Conservation (phyloP, 1,284 basidiomycete genomes). For the Amylostereum chailletii region DNA sequence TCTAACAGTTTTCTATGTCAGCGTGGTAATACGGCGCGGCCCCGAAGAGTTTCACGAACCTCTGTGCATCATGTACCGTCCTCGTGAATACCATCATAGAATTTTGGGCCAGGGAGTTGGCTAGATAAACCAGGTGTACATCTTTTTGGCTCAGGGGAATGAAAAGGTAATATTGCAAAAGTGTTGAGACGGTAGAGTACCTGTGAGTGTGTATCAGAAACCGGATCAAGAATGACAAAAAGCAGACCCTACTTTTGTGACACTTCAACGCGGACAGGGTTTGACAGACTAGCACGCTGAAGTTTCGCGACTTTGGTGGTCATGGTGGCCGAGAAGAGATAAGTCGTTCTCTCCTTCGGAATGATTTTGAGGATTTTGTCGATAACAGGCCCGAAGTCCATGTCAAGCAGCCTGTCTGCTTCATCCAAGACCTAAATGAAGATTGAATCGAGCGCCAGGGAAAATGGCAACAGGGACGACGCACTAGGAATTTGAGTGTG, state of each 20-base stretch:
- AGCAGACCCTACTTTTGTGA: conserved; percentile 71
- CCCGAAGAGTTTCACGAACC: conserved; percentile 29
- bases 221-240: neutral
- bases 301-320: conserved; percentile 98
- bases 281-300: conserved; percentile 90
- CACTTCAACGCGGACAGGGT: conserved; percentile 93
- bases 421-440: conserved; percentile 82
- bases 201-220: conserved; percentile 31
- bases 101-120: conserved; percentile 85
- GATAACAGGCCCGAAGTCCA: conserved; percentile 96
- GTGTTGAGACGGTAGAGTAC: conserved; percentile 94
- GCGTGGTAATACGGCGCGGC: neutral
- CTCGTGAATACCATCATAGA: conserved; percentile 96
- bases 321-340: conserved; percentile 99
- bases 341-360: conserved; percentile 91
- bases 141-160: conserved; percentile 93
- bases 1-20: conserved; percentile 28
- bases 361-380: conserved; percentile 97
- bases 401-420: conserved; percentile 92
- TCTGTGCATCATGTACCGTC: conserved; percentile 90
- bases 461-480: conserved; percentile 17
- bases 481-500: conserved; percentile 82
- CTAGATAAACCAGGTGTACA: conserved; percentile 83
- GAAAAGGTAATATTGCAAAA: conserved; percentile 94
- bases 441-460: neutral